Conservation (phyloP, 176 grass and related monocot genomes). For the Dactylis glomerata region DNA sequence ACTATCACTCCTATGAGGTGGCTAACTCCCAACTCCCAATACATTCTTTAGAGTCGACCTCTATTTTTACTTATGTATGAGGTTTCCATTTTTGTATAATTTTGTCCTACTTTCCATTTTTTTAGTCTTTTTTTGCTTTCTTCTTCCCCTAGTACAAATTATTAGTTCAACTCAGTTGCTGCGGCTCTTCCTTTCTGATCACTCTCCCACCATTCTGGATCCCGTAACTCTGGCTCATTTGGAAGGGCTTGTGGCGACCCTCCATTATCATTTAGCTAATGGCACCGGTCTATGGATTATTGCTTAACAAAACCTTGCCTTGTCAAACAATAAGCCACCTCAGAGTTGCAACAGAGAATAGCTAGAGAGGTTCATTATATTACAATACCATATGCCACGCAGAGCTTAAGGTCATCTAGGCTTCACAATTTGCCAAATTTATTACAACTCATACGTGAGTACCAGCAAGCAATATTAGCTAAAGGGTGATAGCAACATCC, state of each 20-base stretch:
- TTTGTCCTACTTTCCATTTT: too few relatives aligned
- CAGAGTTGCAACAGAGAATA: neutral
- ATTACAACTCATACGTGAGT: neutral
- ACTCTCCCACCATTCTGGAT: too few relatives aligned
- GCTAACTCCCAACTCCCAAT: too few relatives aligned
- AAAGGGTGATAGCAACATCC: neutral
- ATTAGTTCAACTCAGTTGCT: too few relatives aligned
- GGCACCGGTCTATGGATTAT: neutral
- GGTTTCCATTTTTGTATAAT: too few relatives aligned
- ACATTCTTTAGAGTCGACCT: too few relatives aligned
- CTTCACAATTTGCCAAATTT: neutral
- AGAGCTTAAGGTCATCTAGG: neutral
- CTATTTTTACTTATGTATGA: too few relatives aligned
- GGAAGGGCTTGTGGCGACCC: neutral
- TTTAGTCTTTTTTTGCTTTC: too few relatives aligned
- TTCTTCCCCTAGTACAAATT: too few relatives aligned
- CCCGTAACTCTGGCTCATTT: too few relatives aligned
- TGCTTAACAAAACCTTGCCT: neutral
- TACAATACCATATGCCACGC: neutral
- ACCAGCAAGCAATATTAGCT: neutral
- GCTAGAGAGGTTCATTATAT: neutral
- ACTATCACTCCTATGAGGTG: too few relatives aligned
- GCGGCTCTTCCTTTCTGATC: too few relatives aligned
- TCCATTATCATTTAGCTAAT: neutral
- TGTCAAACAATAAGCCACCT: neutral